Evolutionary conservation across 805 yeast species (phyloP), one percentile per base, ranked within the genome.

Genomic region (Monosporozyma solicola): DNA sequence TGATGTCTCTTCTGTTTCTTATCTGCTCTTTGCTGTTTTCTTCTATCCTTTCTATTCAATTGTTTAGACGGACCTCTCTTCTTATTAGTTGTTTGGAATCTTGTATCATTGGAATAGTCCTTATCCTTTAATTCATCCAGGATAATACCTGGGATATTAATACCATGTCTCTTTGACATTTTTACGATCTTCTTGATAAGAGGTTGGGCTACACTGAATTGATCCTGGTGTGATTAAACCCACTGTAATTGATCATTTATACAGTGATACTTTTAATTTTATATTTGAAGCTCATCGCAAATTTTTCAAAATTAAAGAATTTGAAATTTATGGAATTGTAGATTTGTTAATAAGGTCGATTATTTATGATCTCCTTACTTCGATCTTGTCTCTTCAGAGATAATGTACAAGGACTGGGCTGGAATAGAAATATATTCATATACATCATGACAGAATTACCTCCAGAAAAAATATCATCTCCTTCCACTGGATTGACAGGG

Each of bases 121-220:
- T 61, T 65, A n/a, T 53, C 60, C 58, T 64, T 77, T 71, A 82
- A 71, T 63, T 79, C 80, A 56, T 82, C 84, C 47, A 82, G 62
- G 16, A 81, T 63, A 37, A 67, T 59, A 1, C 82, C 83, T 1
- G 86, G 86, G 24, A 82, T 67, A 54, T 80, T 72, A 51, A 80
- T 80, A n/a, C 73, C 77, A 57, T 77, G 80, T 25, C 51, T 52
- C 37, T 54, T 53, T 20, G 56, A 49, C 57, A 55, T 58, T 6
- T 9, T 33, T 13, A 22, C 27, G 20, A 24, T 16, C 25, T 39
- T 27, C 10, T 41, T 25, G 33, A 20, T 24, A 10, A 37, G n/a
- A 35, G n/a, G n/a, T 41, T 37, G 16, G 15, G 4, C 41, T 35
- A 6, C 24, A 32, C 46, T 27, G 8, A 3, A 6, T 29, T 49